These are phyloP conservation scores for Acanthamoeba culbertsoni DNA, from an alignment of 208 protist genomes.

Conservation along the genomic window DNA sequence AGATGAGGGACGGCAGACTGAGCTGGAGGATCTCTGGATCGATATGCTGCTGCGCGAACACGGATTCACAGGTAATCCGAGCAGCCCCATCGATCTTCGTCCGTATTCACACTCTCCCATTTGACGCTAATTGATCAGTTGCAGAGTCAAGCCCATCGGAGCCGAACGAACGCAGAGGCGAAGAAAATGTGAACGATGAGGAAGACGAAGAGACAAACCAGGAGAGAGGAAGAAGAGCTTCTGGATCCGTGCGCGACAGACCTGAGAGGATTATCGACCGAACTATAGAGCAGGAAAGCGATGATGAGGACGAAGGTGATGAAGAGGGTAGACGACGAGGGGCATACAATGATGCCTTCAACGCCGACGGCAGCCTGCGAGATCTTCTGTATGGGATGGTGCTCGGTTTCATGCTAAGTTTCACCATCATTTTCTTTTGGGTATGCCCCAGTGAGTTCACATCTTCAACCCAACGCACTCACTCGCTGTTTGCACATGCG, in stretches of 20 bases:
- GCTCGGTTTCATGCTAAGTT: not conserved
- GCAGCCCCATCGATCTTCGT: not conserved
- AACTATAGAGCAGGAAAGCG: not conserved
- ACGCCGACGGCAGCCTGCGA: not conserved
- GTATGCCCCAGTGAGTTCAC: not conserved
- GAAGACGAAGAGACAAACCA: not conserved
- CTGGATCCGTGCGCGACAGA: no score
- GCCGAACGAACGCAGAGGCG: no score
- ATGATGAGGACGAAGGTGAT: not conserved
- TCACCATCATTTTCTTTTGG: slow-evolving; percentile 21
- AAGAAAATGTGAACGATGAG: not conserved
- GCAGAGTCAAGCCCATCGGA: no score
- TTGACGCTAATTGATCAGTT: no score
- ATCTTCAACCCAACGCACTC: not conserved
- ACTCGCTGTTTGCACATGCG: not conserved
- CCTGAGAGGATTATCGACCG: not conserved
- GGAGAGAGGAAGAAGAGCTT: no score
- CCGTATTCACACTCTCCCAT: not conserved
- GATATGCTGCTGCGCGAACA: not conserved
- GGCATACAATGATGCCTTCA: not conserved
- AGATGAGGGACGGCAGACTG: not conserved
- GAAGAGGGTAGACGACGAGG: not conserved
- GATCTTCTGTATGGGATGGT: not conserved
- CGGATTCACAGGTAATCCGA: not conserved
- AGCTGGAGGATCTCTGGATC: slow-evolving; percentile 9